Conservation (phyloP, 2,329 filamentous ascomycete genomes). For the Alternaria sp. region DNA sequence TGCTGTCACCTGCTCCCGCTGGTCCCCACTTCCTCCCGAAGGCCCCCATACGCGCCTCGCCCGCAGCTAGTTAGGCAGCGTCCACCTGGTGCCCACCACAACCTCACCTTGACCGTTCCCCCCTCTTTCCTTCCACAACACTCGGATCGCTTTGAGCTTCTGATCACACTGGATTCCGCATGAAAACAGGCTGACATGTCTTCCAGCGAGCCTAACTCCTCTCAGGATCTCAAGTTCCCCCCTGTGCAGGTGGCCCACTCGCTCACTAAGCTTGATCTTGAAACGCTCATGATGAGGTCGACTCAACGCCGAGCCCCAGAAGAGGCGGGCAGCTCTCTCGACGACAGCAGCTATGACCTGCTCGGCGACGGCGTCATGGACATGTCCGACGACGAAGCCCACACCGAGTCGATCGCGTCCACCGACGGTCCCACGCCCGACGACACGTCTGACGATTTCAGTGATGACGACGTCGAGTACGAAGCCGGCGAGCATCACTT, state of each 20-base stretch:
- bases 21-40: conserved; percentile 5
- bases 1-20: conserved; percentile 8
- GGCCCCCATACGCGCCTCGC: conserved; percentile 22
- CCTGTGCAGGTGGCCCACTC: conserved; percentile 40
- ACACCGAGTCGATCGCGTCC: conserved; percentile 47
- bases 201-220: conserved; percentile 29
- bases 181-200: conserved; percentile 40
- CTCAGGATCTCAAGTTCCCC: conserved; percentile 41
- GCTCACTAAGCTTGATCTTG: conserved; percentile 40
- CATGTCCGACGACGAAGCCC: conserved; percentile 46
- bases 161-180: conserved; percentile 8
- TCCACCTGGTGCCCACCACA: conserved; percentile 19
- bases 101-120: conserved; percentile 14
- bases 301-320: conserved; percentile 31
- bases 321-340: conserved; percentile 38
- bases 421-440: conserved; percentile 43
- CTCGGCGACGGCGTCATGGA: conserved; percentile 40
- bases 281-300: conserved; percentile 46
- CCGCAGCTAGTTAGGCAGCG: conserved; percentile 34
- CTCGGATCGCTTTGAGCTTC: background rate
- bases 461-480: conserved; percentile 41
- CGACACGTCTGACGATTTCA: conserved; percentile 38
- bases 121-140: conserved; percentile 14
- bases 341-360: conserved; percentile 46
- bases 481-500: conserved; percentile 27